Base-by-base conservation (phyloP, 2,329 filamentous ascomycete genomes). In the Nothomitra cinnamomea region DNA sequence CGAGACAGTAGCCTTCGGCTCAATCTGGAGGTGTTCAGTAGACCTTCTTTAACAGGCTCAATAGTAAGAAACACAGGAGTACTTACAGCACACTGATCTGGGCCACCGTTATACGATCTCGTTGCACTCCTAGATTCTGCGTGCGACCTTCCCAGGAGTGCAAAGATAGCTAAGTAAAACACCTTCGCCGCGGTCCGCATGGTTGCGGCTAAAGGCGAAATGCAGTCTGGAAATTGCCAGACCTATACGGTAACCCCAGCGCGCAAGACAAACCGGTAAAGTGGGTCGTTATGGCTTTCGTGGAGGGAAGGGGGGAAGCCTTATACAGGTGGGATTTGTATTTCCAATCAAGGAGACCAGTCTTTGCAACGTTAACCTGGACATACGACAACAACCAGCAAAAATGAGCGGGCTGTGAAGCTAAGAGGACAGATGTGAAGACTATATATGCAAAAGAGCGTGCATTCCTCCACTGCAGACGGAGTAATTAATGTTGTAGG, bases 1-100 rank as follows among this genome's bases (percentile, higher is more conserved):
- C n/a, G 28, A 86, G 38, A 96, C 88, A 62, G 92, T 94, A 56
- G 87, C 79, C 60, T 83, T 82, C 17, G 89, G 87, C 43, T 90
- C 87, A 61, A 95, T 85, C 87, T 95, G 73, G 43, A 63, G 61
- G 51, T 53, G 56, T 57, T 48, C 40, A 47, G 58, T 61, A 63
- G 65, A 64, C 54, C 67, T 2, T 17, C 6, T 32, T 15, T 12
- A 19, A 28, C 45, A 32, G 10, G 5, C 65, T 65, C 61, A 42
- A 36, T 52, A 42, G 17, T 57, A 58, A 41, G 61, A 58, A 50
- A 55, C 36, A 24, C 3, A n/a, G 13, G 17, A n/a, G 10, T 42
- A 68, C 75, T 70, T 70, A 79, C 76, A 61, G 75, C 74, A 67
- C 76, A 79, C 61, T 74, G 69, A 63, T 75, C 70, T 62, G 71